phyloP scores from a whole-genome alignment of 768 basidiomycete species.

The Termitomyces sp. region DNA sequence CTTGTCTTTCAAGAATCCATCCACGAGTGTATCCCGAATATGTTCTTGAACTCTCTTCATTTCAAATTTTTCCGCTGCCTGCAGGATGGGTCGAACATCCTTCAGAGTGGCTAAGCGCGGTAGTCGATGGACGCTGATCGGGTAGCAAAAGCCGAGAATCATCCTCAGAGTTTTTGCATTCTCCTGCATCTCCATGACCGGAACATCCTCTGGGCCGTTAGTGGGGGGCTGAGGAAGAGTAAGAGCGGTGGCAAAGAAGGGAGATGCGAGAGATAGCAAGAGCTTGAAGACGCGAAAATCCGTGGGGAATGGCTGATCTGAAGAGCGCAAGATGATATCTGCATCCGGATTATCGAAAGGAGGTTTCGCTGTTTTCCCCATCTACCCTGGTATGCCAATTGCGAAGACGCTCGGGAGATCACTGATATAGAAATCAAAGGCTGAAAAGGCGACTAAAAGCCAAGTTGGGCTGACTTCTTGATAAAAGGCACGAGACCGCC shows the following conservation, averaged over 20 bases:
- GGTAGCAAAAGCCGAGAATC: slow-evolving; percentile 47
- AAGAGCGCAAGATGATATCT: slow-evolving; percentile 54
- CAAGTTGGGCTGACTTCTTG: background rate
- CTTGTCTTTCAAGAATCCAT: slow-evolving; percentile 31
- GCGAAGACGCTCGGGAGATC: background rate
- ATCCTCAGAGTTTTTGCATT: slow-evolving; percentile 35
- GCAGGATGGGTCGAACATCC: slow-evolving; percentile 37
- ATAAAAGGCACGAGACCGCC: background rate
- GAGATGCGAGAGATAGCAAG: slow-evolving; percentile 52
- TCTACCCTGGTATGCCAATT: background rate
- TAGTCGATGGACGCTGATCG: slow-evolving; percentile 32
- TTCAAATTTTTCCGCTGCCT: slow-evolving; percentile 48
- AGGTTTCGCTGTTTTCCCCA: slow-evolving; percentile 2
- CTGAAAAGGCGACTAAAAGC: background rate
- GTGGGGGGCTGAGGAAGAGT: slow-evolving; percentile 42
- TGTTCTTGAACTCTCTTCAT: slow-evolving; percentile 40
- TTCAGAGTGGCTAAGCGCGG: slow-evolving; percentile 33
- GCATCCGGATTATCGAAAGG: slow-evolving; percentile 49
- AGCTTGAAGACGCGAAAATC: slow-evolving; percentile 54
- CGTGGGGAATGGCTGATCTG: slow-evolving; percentile 36
- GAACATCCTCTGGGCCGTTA: slow-evolving; percentile 29
- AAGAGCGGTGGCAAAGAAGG: slow-evolving; percentile 56
- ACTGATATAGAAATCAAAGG: background rate
- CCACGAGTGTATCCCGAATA: slow-evolving; percentile 24
- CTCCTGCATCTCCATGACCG: slow-evolving; percentile 48